Conservation (phyloP, 1,139 yeast genomes). For the Diutina neorugosa region DNA sequence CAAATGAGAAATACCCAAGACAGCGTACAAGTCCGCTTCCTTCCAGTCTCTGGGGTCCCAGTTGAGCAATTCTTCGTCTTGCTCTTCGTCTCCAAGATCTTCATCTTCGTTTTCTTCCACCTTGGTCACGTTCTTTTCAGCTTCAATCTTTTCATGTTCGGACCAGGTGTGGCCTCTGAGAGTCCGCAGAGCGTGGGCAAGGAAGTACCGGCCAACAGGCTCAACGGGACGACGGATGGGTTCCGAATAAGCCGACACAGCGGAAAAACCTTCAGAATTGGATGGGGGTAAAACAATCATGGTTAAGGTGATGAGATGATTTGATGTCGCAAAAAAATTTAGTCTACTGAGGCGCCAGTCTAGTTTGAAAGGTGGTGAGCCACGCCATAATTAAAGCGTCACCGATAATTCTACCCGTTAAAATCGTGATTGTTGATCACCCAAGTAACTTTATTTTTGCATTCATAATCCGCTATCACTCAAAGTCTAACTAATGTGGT, state of each 20-base stretch:
- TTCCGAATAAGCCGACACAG: slow-evolving; percentile 41
- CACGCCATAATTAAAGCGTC: too few species aligned
- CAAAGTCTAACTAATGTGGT: too few species aligned
- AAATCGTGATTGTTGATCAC: too few species aligned
- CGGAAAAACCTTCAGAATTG: slow-evolving; percentile 37
- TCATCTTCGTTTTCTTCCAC: slow-evolving; percentile 63
- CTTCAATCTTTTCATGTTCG: slow-evolving; percentile 89
- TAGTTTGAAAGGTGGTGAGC: too few species aligned
- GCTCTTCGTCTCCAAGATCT: slow-evolving; percentile 65
- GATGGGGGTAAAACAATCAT: slow-evolving; percentile 20
- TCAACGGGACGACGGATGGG: slow-evolving; percentile 82
- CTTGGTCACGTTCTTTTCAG: slow-evolving; percentile 71
- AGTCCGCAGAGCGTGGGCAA: slow-evolving; percentile 95
- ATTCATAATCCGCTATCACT: background rate
- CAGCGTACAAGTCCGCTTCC: slow-evolving; percentile 90
- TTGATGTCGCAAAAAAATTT: background rate
- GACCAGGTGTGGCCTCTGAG: slow-evolving; percentile 98
- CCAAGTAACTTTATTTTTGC: too few species aligned
- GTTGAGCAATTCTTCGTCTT: slow-evolving; percentile 65
- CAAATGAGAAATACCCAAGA: slow-evolving; percentile 83
- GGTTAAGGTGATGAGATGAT: background rate
- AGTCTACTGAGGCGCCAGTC: background rate
- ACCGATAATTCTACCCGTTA: too few species aligned
- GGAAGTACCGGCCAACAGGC: slow-evolving; percentile 92
- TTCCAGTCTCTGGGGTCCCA: slow-evolving; percentile 99